phyloP scores from a whole-genome alignment of 805 yeast species.

The Yamadazyma sp. region DNA sequence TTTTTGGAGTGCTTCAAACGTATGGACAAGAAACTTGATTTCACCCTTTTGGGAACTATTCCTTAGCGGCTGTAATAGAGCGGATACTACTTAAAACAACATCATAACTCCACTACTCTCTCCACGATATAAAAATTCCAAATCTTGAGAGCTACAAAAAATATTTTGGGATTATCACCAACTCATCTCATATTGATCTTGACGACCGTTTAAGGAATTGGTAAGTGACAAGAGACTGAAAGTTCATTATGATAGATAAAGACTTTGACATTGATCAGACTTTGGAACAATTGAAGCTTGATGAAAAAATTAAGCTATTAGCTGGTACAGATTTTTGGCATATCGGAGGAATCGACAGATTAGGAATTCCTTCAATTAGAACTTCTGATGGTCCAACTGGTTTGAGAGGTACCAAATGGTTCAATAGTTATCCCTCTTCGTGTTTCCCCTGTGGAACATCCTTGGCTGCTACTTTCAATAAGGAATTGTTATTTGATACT shows the following conservation, averaged over 20 bases:
- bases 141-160: not conserved
- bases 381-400: constrained; percentile 35
- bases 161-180: constrained; percentile 12
- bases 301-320: constrained; percentile 32
- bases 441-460: constrained; percentile 34
- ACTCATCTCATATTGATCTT: constrained; percentile 27
- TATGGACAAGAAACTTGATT: not conserved
- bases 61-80: no score
- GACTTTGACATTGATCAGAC: constrained; percentile 23
- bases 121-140: no score
- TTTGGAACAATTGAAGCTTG: constrained; percentile 20
- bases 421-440: constrained; percentile 24
- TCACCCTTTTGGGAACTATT: no score
- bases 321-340: constrained; percentile 49
- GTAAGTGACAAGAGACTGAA: constrained; percentile 19
- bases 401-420: constrained; percentile 27
- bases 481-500: constrained; percentile 28
- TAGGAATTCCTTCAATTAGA: constrained; percentile 46
- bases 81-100: not conserved
- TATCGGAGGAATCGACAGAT: constrained; percentile 36
- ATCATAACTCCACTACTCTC: no score
- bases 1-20: not conserved
- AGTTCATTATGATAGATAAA: not conserved
- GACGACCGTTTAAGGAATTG: constrained; percentile 24
- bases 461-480: constrained; percentile 29